Evolutionary conservation across 805 yeast genomes (phyloP).

Genomic region (Lipomyces orientalis): DNA sequence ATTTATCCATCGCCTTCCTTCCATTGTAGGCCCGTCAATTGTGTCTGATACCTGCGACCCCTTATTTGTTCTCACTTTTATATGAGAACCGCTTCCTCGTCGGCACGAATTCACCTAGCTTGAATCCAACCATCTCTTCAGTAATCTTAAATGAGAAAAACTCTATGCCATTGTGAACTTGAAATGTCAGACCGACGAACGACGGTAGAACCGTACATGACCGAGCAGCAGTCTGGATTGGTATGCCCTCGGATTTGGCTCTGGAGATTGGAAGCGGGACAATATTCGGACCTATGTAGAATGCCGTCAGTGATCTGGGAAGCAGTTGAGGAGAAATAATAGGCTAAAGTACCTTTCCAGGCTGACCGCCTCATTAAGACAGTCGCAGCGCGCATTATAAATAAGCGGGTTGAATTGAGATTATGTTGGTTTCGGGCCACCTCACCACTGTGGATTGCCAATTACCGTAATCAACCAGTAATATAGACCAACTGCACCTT

Average conservation of each 20-base stretch:
- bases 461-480: neutral
- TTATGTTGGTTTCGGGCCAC: neutral
- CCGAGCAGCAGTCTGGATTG: conserved; percentile 95
- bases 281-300: conserved; percentile 73
- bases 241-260: conserved; percentile 78
- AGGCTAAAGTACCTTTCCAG: conserved; percentile 47
- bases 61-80: conserved; percentile 47
- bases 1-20: too few relatives aligned
- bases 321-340: neutral
- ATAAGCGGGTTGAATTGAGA: neutral
- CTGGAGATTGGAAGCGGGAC: conserved; percentile 93
- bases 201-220: conserved; percentile 93
- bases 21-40: too few relatives aligned
- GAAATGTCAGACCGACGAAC: conserved; percentile 92
- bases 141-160: conserved; percentile 85
- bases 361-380: conserved; percentile 49
- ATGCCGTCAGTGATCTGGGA: neutral
- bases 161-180: conserved; percentile 94
- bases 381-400: conserved; percentile 45
- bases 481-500: neutral
- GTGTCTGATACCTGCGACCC: neutral
- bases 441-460: too few relatives aligned
- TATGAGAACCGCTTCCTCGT: conserved; percentile 88
- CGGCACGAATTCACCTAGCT: conserved; percentile 93
- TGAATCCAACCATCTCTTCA: conserved; percentile 96